Evolutionary conservation across 1,284 basidiomycete genomes (phyloP).

Genomic region (Puccinia hordei): DNA sequence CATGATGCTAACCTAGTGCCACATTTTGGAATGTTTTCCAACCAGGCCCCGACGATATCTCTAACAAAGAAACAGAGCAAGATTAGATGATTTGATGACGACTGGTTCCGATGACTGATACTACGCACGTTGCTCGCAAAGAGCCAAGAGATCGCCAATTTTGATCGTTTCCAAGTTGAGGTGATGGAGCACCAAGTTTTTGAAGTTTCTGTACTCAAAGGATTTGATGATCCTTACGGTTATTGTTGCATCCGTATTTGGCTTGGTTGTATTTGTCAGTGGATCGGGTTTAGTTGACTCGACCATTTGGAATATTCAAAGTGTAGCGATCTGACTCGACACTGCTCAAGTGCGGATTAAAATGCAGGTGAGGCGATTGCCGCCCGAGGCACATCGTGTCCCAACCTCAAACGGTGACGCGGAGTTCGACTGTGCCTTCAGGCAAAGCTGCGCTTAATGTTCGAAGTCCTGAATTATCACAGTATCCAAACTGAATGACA

Average conservation of each 20-base stretch:
- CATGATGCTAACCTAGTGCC: not conserved
- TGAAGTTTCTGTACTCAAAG: slow-evolving; percentile 41
- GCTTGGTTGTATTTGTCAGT: slow-evolving; percentile 34
- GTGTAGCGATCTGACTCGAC: no score
- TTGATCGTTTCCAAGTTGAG: slow-evolving; percentile 18
- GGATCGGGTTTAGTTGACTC: no score
- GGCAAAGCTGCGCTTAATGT: no score
- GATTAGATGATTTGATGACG: not conserved
- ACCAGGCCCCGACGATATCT: slow-evolving; percentile 29
- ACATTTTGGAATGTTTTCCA: slow-evolving; percentile 45
- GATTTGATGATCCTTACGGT: slow-evolving; percentile 46
- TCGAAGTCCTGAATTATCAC: no score
- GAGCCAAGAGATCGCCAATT: slow-evolving; percentile 1
- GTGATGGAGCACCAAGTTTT: slow-evolving; percentile 40
- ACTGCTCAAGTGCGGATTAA: no score
- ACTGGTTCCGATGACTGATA: not conserved
- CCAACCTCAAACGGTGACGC: no score
- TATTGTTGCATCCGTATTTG: slow-evolving; percentile 27
- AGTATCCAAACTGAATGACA: no score
- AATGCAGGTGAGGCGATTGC: no score
- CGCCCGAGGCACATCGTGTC: no score
- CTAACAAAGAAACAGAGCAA: not conserved
- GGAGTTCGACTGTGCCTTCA: no score
- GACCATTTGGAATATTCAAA: no score
- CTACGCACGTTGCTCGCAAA: slow-evolving; percentile 27